phyloP scores from a whole-genome alignment of 1,139 yeast genomes.

The Taiozyma sp. region DNA sequence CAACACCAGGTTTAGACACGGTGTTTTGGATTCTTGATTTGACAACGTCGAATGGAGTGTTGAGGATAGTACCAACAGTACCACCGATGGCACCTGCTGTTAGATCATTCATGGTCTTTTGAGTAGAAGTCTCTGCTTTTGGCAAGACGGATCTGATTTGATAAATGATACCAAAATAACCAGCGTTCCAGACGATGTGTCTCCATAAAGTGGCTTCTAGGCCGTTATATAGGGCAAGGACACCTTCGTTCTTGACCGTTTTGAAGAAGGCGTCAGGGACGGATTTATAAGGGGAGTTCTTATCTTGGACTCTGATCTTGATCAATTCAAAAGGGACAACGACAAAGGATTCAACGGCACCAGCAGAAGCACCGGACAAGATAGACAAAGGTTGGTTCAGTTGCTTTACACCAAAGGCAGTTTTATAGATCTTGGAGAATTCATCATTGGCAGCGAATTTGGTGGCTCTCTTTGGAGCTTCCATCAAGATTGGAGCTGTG shows the following conservation, averaged over 20 bases:
- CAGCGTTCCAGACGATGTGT: conserved; percentile 96
- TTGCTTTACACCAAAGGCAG: conserved; percentile 60
- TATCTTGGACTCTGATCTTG: conserved; percentile 87
- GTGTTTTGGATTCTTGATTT: conserved; percentile 96
- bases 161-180: conserved; percentile 93
- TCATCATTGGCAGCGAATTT: conserved; percentile 98
- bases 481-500: conserved; percentile 95
- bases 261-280: conserved; percentile 78
- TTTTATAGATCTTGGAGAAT: conserved; percentile 85
- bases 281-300: conserved; percentile 74
- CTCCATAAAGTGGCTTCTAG: conserved; percentile 97
- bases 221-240: conserved; percentile 86
- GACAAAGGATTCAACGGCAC: conserved; percentile 93
- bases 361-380: conserved; percentile 96
- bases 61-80: conserved; percentile 86
- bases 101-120: conserved; percentile 81
- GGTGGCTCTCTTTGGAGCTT: conserved; percentile 98
- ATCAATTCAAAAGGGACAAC: conserved; percentile 94
- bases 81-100: conserved; percentile 96
- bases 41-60: conserved; percentile 97
- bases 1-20: conserved; percentile 55
- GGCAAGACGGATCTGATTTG: conserved; percentile 82
- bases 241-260: conserved; percentile 72
- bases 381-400: conserved; percentile 83
- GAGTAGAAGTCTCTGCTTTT: conserved; percentile 59